Evolutionary conservation across 106 monocot genomes (phyloP), one percentile per base, ranked within the genome.

Genomic region (Chionographis japonica): DNA sequence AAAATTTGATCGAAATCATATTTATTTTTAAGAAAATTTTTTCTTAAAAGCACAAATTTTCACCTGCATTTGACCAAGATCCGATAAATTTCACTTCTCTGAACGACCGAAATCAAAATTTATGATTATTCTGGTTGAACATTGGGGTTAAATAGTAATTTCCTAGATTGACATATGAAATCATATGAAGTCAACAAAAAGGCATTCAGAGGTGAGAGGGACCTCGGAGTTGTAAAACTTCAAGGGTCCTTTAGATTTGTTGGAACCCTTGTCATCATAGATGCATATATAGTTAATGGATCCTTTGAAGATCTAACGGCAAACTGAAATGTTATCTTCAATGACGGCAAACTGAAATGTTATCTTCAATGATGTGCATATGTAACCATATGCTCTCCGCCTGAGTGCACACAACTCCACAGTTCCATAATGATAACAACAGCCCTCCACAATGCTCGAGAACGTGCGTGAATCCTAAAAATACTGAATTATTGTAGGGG

Each of bases 341-440:
- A 89, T 91, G 67, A 72, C 81, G 81, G 27, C 81, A 81, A n/a
- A 41, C 54, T 36, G 67, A 18, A 37, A 81, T 75, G 56, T 76
- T 81, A 56, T 81, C 81, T 51, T 76, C 81, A 17, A 81, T 81
- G 54, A 81, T 81, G 52, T 81, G 76, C 81, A 81, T 81, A 63
- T 81, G 81, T 35, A 81, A 71, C 81, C 81, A 81, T 54, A 81
- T 81, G 72, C 81, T 81, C 67, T 81, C 81, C 49, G 81, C 81
- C 36, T 81, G 81, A 1, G 81, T 81, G 67, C 76, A 81, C 3
- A 81, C 72, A 13, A 81, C 81, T 6, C 81, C 81, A 6, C 81
- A 20, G 92, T 95, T 78, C 92, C 95, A 57, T 91, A 95, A 70
- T 88, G 84, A 13, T 91, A 95, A 56, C 84, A 81, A 54, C 92